phyloP scores from a whole-genome alignment of 2,329 filamentous ascomycete genomes.

The Trichoderma sp. region DNA sequence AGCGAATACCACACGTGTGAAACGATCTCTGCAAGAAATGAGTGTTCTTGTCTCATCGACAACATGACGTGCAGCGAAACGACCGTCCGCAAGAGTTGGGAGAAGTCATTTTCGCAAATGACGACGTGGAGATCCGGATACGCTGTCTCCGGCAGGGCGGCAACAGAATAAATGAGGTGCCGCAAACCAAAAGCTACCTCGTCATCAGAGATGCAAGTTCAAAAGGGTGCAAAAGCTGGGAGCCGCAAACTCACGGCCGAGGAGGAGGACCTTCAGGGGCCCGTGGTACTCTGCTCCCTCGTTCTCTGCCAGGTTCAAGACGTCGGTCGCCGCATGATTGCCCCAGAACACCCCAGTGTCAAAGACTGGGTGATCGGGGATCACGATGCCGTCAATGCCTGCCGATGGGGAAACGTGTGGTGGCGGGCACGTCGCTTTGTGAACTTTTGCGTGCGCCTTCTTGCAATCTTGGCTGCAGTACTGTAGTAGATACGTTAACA shows the following conservation, averaged over 20 bases:
- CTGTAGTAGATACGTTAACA: constrained; percentile 17
- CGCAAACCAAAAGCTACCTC: constrained; percentile 33
- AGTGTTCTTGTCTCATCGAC: constrained; percentile 17
- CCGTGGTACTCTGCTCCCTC: constrained; percentile 35
- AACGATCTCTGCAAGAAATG: constrained; percentile 33
- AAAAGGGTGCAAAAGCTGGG: neutral
- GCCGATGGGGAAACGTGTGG: neutral
- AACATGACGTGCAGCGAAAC: constrained; percentile 29
- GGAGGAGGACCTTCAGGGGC: constrained; percentile 32
- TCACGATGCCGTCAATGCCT: too few relatives aligned
- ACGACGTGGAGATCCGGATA: constrained; percentile 27
- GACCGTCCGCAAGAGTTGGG: constrained; percentile 24
- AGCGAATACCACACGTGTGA: constrained; percentile 38
- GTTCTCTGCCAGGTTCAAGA: constrained; percentile 36
- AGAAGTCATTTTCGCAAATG: constrained; percentile 22
- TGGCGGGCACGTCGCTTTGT: constrained; percentile 23
- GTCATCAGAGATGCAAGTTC: neutral
- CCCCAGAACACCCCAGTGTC: constrained; percentile 28
- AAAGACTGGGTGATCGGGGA: neutral
- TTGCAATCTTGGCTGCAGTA: constrained; percentile 34
- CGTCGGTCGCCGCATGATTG: constrained; percentile 33
- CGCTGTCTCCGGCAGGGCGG: constrained; percentile 32
- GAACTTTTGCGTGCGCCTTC: constrained; percentile 24
- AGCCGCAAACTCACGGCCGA: constrained; percentile 31
- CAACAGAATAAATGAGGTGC: constrained; percentile 35